Base-by-base conservation (phyloP, 257 asterid genomes). In the Datura wrightii region DNA sequence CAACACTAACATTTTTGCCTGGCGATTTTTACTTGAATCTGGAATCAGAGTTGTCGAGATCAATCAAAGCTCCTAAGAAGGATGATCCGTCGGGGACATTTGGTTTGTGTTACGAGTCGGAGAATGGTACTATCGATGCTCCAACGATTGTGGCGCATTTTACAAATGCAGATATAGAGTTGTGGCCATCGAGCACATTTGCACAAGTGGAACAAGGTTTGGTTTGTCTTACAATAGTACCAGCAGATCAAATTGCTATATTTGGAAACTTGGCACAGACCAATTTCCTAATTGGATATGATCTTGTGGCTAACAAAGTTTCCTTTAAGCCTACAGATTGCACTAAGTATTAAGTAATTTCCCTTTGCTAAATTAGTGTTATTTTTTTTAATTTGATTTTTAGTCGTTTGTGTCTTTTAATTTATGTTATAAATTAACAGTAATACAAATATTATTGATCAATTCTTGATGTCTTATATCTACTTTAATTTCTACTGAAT, bases 261-360 rank as follows among this genome's bases (percentile, higher is more conserved):
- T 88, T 85, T 19, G 97, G 94, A 36, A 93, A 90, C 41, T 11
- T 89, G 74, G 92, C 94, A 0, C 93, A 89, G 69, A 71, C 60
- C 85, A 58, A 90, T 82, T 89, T 86, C 83, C 80, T 87, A 80
- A 87, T 91, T 2, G 93, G 94, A 5, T 92, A 91, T 88, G 91
- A 91, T 66, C 74, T 92, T 85, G 85, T 42, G 24, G 83, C 37
- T 55, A 83, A 71, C 79, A 88, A 84, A 2, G 87, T 91, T 10
- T 84, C 94, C 2, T 93, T 91, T 86, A 86, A 88, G 89, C 92
- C 92, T 0, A 86, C 88, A 11, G 88, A 87, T 86, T 92, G 96
- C 42, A 41, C 86, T 55, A 66, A 54, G 46, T 56, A 41, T 5
- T 86, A 59, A 37, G 24, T 16, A 70, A 62, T 62, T 62, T 62